Base-by-base conservation (phyloP, 352 stramenopile genomes). In the Phytopythium ostracodes region DNA sequence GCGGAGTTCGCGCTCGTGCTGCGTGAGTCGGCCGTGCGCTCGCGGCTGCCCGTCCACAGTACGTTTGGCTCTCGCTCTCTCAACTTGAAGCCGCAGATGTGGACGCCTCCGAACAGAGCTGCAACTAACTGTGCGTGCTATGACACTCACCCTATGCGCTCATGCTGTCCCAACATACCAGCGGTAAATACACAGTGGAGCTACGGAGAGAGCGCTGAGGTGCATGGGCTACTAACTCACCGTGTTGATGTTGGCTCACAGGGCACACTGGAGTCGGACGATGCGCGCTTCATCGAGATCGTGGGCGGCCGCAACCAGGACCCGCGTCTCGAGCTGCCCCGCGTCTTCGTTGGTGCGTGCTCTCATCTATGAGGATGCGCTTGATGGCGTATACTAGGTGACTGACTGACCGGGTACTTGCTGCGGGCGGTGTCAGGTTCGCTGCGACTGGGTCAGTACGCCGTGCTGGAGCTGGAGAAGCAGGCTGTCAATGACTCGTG, bases 371-470 rank as follows among this genome's bases (percentile, higher is more conserved):
- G n/a, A n/a, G n/a, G n/a, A n/a, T n/a, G n/a, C n/a, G n/a, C n/a
- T n/a, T n/a, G n/a, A n/a, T n/a, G n/a, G n/a, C n/a, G n/a, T n/a
- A n/a, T n/a, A n/a, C n/a, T n/a, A n/a, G n/a, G n/a, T n/a, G n/a
- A n/a, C n/a, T n/a, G n/a, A n/a, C n/a, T n/a, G n/a, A n/a, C n/a
- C n/a, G n/a, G n/a, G n/a, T n/a, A n/a, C n/a, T n/a, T n/a, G n/a
- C n/a, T n/a, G n/a, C n/a, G n/a, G 33, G 25, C 7, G 18, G 47
- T 49, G 17, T 25, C 31, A 93, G 84, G 84, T 14, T 90, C 81
- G 14, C 64, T 93, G 49, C 80, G 74, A 14, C 42, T 75, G 40
- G 80, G 84, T n/a, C 79, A 93, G 47, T 93, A 88, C 56, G 89
- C 73, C 17, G 81, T 91, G n/a, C 62, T 93, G 6, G 68, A 91